A percentile compares a stretch with the other conserved stretches of the same genome.
phyloP scores from a whole-genome alignment of 345 rosid genomes.

The Euphorbia peplus region DNA sequence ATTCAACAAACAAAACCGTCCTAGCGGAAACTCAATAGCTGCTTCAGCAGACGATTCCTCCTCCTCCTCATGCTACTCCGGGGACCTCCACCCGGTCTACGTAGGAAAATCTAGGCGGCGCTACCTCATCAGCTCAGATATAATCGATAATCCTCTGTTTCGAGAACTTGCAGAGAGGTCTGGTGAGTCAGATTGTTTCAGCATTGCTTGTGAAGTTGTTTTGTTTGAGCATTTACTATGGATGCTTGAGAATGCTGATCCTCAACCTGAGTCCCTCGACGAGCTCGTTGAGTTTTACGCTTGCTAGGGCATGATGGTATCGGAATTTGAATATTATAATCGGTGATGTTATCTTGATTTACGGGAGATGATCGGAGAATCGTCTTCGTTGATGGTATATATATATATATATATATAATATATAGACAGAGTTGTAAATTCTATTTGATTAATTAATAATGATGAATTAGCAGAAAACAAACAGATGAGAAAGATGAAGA shows the following conservation, averaged over 20 bases:
- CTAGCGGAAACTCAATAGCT: slow-evolving; percentile 37
- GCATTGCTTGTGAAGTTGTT: slow-evolving; percentile 82
- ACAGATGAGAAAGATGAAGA: background rate
- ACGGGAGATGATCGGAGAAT: too few relatives aligned
- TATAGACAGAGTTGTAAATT: slow-evolving; percentile 21
- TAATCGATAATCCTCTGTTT: slow-evolving; percentile 42
- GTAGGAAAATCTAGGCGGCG: slow-evolving; percentile 75
- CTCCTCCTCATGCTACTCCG: slow-evolving; percentile 25
- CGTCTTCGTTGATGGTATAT: background rate
- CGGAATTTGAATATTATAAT: too few relatives aligned
- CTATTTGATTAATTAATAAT: slow-evolving; percentile 19
- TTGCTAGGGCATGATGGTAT: slow-evolving; percentile 33
- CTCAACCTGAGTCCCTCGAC: slow-evolving; percentile 65
- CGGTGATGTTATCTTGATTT: too few relatives aligned
- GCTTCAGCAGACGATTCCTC: slow-evolving; percentile 21
- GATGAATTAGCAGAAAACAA: slow-evolving; percentile 16
- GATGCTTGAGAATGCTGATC: slow-evolving; percentile 84
- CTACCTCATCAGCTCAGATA: slow-evolving; percentile 59
- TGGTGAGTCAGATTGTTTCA: slow-evolving; percentile 34
- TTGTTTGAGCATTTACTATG: slow-evolving; percentile 93
- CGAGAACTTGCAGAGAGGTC: slow-evolving; percentile 44
- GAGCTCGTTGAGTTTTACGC: slow-evolving; percentile 85
- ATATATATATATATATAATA: background rate
- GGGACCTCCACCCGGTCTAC: slow-evolving; percentile 61
- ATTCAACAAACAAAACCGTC: slow-evolving; percentile 46